Base-by-base conservation (phyloP, 2,329 filamentous ascomycete genomes). In the Hymenoscyphus repandus region DNA sequence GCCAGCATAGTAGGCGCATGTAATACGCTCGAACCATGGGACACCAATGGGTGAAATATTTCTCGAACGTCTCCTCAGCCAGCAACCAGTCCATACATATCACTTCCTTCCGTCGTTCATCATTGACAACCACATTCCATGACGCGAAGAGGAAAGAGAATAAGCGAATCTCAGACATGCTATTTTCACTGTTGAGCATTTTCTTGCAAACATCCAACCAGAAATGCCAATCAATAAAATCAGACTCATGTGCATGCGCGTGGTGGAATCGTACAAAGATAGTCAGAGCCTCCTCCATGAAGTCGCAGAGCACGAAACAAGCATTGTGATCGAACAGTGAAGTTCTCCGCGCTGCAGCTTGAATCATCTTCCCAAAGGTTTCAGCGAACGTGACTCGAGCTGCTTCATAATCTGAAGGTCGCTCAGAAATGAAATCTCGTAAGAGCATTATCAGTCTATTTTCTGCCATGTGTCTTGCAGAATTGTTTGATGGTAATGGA, bases 11-110 rank as follows among this genome's bases (percentile, higher is more conserved):
- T 33, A 89, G 67, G 32, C 85, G 81, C 75, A 87, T 86, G 60
- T 79, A 88, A 68, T 88, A 88, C 20, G 84, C 80, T 59, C 85
- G 75, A n/a, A 88, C 83, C 85, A 88, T 88, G 1, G 85, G 83
- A 65, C 83, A 88, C 85, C 85, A 88, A 61, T 88, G 85, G 58
- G 79, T 84, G 66, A 88, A 89, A 54, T 83, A 78, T 56, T 76
- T 78, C 55, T 83, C 78, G 64, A 88, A 88, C 32, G 82, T 74
- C 5, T 76, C 70, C 22, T 78, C 76, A 36, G 79, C 73, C 38
- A 89, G 67, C 27, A 89, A 66, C 63, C 86, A 83, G 10, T 77
- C 75, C 20, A 85, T 62, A 58, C 83, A 86, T 20, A 88, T 66
- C 32, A 77, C 71, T 34, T 74, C 70, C 62, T 85, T 86, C 49